Evolutionary conservation across 202 grass and related monocot species (phyloP).

Genomic region (Bolboschoenoplectus hybrid): DNA sequence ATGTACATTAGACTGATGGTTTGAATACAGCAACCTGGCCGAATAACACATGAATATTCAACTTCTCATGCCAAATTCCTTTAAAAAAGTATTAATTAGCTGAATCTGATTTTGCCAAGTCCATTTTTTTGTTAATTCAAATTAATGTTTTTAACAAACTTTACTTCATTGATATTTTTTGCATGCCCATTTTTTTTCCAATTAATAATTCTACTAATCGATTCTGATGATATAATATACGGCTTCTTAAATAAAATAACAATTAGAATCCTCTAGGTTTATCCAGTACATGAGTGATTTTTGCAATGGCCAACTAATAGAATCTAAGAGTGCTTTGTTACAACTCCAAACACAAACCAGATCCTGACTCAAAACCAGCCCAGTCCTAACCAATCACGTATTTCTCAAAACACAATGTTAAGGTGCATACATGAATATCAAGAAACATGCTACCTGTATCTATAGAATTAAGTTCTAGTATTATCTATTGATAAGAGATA

Average conservation of each 20-base stretch:
- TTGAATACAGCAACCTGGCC: constrained; percentile 9
- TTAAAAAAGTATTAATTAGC: not conserved
- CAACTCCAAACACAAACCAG: too few species aligned
- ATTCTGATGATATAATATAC: not conserved
- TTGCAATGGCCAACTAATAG: too few species aligned
- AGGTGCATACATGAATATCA: too few species aligned
- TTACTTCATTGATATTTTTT: not conserved
- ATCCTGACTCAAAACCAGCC: too few species aligned
- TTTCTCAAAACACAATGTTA: too few species aligned
- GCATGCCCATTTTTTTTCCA: not conserved
- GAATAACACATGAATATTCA: not conserved
- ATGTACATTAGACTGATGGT: not conserved
- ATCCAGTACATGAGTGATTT: too few species aligned
- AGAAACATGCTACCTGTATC: not conserved
- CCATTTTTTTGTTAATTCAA: not conserved
- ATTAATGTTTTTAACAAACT: not conserved
- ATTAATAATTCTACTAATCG: not conserved
- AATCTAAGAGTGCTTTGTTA: too few species aligned
- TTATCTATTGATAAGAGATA: not conserved
- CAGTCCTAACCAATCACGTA: too few species aligned
- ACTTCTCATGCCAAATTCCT: not conserved
- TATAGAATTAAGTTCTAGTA: not conserved
- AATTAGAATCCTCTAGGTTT: too few species aligned
- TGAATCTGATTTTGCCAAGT: too few species aligned
- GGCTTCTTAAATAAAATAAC: too few species aligned